Evolutionary conservation across 1,284 basidiomycete genomes (phyloP).

Genomic region (Coniophora puteana): DNA sequence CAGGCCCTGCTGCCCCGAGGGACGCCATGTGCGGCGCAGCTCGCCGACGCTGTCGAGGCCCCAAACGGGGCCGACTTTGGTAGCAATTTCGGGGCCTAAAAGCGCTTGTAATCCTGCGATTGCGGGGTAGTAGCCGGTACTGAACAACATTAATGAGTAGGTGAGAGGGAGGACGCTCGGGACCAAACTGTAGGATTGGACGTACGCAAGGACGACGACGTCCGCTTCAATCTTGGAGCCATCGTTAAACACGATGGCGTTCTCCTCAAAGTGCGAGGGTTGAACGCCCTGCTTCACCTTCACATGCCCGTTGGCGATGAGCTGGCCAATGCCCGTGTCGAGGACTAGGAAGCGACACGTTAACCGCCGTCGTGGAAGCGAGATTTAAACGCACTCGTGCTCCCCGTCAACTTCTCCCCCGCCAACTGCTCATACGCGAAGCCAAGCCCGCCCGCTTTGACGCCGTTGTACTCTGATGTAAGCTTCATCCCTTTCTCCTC

Average conservation of each 20-base stretch:
- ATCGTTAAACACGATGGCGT: conserved; percentile 37
- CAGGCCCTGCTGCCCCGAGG: conserved; percentile 24
- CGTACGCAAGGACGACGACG: conserved; percentile 42
- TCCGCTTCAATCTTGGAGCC: conserved; percentile 42
- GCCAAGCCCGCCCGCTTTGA: too few species aligned
- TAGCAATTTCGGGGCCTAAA: conserved; percentile 33
- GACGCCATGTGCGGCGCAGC: conserved; percentile 33
- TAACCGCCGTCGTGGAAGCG: too few species aligned
- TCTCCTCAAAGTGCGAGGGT: conserved; percentile 32
- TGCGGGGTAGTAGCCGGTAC: conserved; percentile 25
- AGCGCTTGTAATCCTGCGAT: conserved; percentile 33
- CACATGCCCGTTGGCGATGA: conserved; percentile 40
- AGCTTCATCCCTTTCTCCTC: too few species aligned
- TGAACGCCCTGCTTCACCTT: conserved; percentile 38
- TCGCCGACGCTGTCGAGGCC: conserved; percentile 43
- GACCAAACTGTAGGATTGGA: too few species aligned
- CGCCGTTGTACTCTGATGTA: too few species aligned
- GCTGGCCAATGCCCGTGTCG: conserved; percentile 34
- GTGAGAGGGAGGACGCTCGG: too few species aligned
- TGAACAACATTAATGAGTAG: conserved; percentile 7
- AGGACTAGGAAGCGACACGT: too few species aligned
- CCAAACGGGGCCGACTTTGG: conserved; percentile 39
- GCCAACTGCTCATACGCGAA: too few species aligned
- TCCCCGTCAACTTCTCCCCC: too few species aligned
- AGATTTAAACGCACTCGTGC: too few species aligned